phyloP scores from a whole-genome alignment of 495 filamentous ascomycete genomes.

The Aspergillus ellipticus region DNA sequence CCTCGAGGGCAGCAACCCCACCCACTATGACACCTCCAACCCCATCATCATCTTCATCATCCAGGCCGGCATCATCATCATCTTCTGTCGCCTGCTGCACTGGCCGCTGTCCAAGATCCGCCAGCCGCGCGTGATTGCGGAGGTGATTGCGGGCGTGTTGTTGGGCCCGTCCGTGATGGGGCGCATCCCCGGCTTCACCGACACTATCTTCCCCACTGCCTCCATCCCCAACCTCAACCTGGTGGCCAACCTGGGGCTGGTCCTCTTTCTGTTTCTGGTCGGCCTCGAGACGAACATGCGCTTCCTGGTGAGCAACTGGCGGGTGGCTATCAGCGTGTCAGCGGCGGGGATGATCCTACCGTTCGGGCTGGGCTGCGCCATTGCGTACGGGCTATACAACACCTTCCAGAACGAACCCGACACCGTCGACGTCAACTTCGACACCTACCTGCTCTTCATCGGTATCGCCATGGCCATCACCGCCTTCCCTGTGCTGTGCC shows the following conservation, averaged over 20 bases:
- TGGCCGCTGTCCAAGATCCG: constrained; percentile 80
- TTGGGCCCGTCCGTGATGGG: constrained; percentile 86
- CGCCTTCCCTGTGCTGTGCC: constrained; percentile 91
- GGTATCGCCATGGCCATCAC: constrained; percentile 95
- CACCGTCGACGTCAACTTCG: constrained; percentile 65
- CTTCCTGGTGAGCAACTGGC: constrained; percentile 84
- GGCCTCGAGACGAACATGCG: constrained; percentile 89
- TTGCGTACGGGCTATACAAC: constrained; percentile 84
- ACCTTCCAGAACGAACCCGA: constrained; percentile 65
- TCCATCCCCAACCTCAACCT: constrained; percentile 74
- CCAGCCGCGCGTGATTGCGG: constrained; percentile 91
- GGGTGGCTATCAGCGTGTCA: constrained; percentile 75
- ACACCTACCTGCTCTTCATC: constrained; percentile 86
- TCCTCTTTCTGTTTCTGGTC: constrained; percentile 90
- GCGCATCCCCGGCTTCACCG: constrained; percentile 74
- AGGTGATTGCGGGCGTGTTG: constrained; percentile 90
- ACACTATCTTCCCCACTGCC: constrained; percentile 68
- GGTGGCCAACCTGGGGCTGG: constrained; percentile 84
- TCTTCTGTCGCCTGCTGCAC: constrained; percentile 81
- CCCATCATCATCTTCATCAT: constrained; percentile 95
- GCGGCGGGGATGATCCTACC: constrained; percentile 83
- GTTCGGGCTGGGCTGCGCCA: constrained; percentile 62
- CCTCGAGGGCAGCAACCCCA: constrained; percentile 70
- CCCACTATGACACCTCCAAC: constrained; percentile 66
- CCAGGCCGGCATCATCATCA: constrained; percentile 86